phyloP scores from a whole-genome alignment of 495 filamentous ascomycete genomes.

The Aspergillus mulundensis region DNA sequence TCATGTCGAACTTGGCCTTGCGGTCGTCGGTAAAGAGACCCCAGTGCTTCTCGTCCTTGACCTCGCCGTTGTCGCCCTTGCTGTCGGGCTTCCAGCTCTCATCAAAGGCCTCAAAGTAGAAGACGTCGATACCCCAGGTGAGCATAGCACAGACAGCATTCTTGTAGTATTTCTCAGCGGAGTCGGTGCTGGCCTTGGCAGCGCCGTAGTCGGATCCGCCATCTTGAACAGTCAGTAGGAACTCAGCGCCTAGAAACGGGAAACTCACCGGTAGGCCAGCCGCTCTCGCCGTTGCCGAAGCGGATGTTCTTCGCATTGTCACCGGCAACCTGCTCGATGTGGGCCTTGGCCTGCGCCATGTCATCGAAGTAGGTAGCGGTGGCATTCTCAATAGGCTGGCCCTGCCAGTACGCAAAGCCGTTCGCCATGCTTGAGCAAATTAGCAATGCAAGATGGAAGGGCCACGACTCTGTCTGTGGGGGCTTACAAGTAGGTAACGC shows the following conservation, averaged over 20 bases:
- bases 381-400: conserved; percentile 56
- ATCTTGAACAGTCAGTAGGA: conserved; percentile 17
- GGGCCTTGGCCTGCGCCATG: conserved; percentile 64
- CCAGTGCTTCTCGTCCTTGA: conserved; percentile 73
- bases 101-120: conserved; percentile 82
- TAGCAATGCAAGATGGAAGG: neutral
- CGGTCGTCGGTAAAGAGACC: conserved; percentile 64
- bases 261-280: conserved; percentile 56
- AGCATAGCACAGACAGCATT: conserved; percentile 67
- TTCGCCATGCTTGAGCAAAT: conserved; percentile 53
- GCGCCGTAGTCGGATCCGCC: conserved; percentile 62
- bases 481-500: conserved; percentile 59
- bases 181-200: conserved; percentile 57
- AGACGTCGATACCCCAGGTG: conserved; percentile 70
- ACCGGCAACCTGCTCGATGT: conserved; percentile 60
- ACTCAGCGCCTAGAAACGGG: neutral
- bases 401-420: conserved; percentile 86
- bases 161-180: conserved; percentile 61
- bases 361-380: conserved; percentile 70
- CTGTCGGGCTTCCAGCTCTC: conserved; percentile 75
- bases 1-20: conserved; percentile 58
- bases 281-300: conserved; percentile 76
- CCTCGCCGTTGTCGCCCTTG: conserved; percentile 62
- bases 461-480: neutral
- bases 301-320: conserved; percentile 49